Evolutionary conservation across 2,329 filamentous ascomycete species (phyloP), one percentile per base, ranked within the genome.

Genomic region (Aspergillus intermedius): DNA sequence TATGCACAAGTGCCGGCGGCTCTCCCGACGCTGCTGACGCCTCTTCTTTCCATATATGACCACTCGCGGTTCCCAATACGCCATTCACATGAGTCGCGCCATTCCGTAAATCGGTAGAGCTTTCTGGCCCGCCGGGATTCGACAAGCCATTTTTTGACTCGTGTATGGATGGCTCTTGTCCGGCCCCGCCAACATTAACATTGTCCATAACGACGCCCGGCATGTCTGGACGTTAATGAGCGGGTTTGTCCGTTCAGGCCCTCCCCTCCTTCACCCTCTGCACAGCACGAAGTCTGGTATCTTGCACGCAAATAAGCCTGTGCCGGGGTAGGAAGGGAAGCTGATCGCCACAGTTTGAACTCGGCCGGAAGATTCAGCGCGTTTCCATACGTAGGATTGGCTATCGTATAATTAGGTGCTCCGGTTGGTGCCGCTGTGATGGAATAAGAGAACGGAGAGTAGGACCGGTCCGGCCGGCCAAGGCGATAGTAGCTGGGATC

Each of bases 1-100:
- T 86, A 62, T 95, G 88, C 43, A 71, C 68, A 37, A 84, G 68
- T 52, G 78, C 74, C 13, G 78, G 79, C 2, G 77, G 75, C 8
- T 49, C 42, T 42, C 30, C 44, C 13, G 49, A 39, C 17, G 25
- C 49, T 5, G 21, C 37, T 44, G 48, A 49, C 22, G 21, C 49
- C 17, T 35, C 44, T 10, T 49, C 10, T 2, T 23, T 42, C 19
- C 55, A 55, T 23, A 49, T 53, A 15, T 37, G 48, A 17, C 25
- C 25, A 47, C 53, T 46, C 28, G 46, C 8, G 35, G 47, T 49
- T 32, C 53, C 55, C n/a, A 51, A 51, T 45, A 50, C 39, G 25
- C 66, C 67, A 52, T 69, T 67, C 28, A 57, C 44, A 48, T 60
- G 53, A 34, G 54, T 46, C 5, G 56, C 54, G 12, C 60, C 57